Evolutionary conservation across 2,329 filamentous ascomycete species (phyloP), one percentile per base, ranked within the genome.

Genomic region (Plenodomus biglobosus): DNA sequence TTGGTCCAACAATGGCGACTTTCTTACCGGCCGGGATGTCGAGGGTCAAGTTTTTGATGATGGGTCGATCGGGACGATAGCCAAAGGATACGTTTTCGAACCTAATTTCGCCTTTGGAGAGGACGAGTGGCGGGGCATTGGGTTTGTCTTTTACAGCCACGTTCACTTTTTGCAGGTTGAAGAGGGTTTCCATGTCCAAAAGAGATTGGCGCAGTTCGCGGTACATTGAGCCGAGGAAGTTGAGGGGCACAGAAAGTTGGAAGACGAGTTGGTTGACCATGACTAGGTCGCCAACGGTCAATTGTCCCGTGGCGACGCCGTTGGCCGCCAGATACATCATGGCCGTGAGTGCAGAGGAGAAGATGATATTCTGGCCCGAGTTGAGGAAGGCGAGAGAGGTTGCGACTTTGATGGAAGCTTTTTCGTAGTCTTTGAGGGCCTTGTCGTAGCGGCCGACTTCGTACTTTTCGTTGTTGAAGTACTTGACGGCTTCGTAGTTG

Each of bases 181-280:
- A 99, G 5, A 99, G 81, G 0, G 94, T 97, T 74, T 97, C 94
- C 94, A 99, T 99, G 70, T 99, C 95, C 27, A 99, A 79, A 38
- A 99, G 79, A 18, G 90, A 96, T 75, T 99, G 94, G 46, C 94
- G 83, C 44, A 99, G 81, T 75, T 99, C 94, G 61, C 94, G 87
- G 71, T 99, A 99, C 11, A 99, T 92, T 13, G 91, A 95, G n/a
- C 94, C 94, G 3, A 99, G 79, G 73, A 99, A 99, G 78, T 99
- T 99, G 51, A 99, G 81, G 0, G 94, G 94, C 3, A 99, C 90
- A 0, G 91, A 96, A 5, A 99, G 85, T 74, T 99, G 94, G 75
- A 99, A 99, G 50, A 99, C 92, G 16, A 99, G 85, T 77, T 97
- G 94, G 72, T 99, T 99, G 59, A 99, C 90, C 90, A 99, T 95